A percentile compares a stretch with the other conserved stretches of the same genome.
These are phyloP conservation scores for Cladophialophora bantiana DNA, from an alignment of 2,329 filamentous ascomycete species.

Conservation along the genomic window DNA sequence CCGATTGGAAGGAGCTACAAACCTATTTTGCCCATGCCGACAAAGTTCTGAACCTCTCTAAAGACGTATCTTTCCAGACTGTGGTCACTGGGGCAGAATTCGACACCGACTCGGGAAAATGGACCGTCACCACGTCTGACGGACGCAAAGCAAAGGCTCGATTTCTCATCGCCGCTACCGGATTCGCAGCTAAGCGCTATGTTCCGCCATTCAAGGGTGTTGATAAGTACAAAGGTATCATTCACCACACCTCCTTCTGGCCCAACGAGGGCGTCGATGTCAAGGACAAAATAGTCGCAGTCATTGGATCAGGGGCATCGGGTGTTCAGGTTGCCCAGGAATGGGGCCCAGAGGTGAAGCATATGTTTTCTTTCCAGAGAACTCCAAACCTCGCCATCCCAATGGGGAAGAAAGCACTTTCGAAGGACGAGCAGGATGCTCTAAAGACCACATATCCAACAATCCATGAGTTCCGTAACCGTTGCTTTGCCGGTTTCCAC, in stretches of 20 bases:
- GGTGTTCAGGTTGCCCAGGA: constrained; percentile 66
- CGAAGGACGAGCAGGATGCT: too few species aligned
- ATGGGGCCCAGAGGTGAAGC: constrained; percentile 59
- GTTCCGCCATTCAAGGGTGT: constrained; percentile 66
- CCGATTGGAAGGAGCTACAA: constrained; percentile 15
- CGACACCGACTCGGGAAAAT: constrained; percentile 46
- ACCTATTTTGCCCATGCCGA: constrained; percentile 22
- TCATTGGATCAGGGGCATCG: constrained; percentile 70
- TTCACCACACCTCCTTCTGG: constrained; percentile 68
- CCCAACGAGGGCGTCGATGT: constrained; percentile 59
- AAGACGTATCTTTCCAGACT: constrained; percentile 36
- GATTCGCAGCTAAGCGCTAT: constrained; percentile 65
- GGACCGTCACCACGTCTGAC: constrained; percentile 53
- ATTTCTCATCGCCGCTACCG: constrained; percentile 56
- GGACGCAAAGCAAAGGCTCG: constrained; percentile 42
- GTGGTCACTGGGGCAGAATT: constrained; percentile 51
- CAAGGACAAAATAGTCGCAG: constrained; percentile 63
- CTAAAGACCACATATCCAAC: too few species aligned
- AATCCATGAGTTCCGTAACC: too few species aligned
- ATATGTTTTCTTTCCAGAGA: constrained; percentile 64
- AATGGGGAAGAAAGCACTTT: constrained; percentile 51
- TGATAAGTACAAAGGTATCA: constrained; percentile 63
- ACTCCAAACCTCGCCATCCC: constrained; percentile 70
- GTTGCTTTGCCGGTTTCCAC: too few species aligned
- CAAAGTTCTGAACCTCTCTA: constrained; percentile 10